Evolutionary conservation across 441 rosid species (phyloP), one percentile per base, ranked within the genome.

Genomic region (Eruca vesicaria): DNA sequence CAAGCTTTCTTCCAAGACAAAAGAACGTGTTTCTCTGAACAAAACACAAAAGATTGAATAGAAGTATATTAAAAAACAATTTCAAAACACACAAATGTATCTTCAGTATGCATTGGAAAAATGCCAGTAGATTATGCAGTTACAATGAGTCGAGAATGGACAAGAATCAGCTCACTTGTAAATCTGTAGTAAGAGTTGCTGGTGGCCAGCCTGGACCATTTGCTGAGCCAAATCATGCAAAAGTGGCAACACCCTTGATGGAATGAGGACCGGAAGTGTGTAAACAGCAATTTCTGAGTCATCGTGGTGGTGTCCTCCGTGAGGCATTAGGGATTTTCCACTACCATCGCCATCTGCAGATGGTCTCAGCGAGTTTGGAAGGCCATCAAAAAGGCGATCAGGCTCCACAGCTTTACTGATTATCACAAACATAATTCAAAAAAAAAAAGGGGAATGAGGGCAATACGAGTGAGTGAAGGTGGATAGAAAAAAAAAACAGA

Each of bases 391-490:
- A 80, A 95, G 96, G 58, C 87, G 95, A 77, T 93, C 99, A 75
- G 98, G 95, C 78, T 93, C 98, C 79, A 93, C 88, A 3, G 98
- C 89, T 78, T 93, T 93, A 86, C 98, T 95, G 91, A 76, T 78
- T 68, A 76, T 58, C 63, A 16, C 68, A 68, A 68, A 62, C 36
- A 60, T 3, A 70, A 55, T 48, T 48, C 55, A 60, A 11, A 1
- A 9, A 48, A 60, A 11, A 1, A 9, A 29, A 38, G 2, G 21
- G 58, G 56, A 72, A 66, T 66, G 64, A 66, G 80, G 63, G 38
- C 32, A 63, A 63, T 35, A 62, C 33, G 35, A 62, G 4, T 28
- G 28, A 62, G 4, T 28, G 3, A 28, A 60, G 56, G 23, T 72
- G 20, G 41, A 16, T 28, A 2, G 12, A 5, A 50, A 55, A 5